Percentiles rank a stretch among this genome's conserved stretches.
phyloP scores from a whole-genome alignment of 352 stramenopile species.

The Phytophthora sojae region DNA sequence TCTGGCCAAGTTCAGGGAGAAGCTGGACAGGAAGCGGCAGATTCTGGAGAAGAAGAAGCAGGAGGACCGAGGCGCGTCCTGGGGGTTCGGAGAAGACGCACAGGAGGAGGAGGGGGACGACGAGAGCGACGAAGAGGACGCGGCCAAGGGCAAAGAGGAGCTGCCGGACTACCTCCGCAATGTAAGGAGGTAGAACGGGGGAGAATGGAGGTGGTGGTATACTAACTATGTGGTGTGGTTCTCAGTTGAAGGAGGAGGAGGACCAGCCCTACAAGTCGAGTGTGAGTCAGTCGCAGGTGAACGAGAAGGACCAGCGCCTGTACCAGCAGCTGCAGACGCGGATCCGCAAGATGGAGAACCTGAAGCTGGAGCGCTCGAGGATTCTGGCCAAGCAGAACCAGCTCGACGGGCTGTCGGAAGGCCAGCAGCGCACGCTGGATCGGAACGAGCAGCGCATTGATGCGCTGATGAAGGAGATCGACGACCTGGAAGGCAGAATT shows the following conservation, averaged over 20 bases:
- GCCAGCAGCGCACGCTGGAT: constrained; percentile 64
- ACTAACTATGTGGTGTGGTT: neutral
- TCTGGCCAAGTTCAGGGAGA: constrained; percentile 45
- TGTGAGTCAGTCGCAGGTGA: constrained; percentile 52
- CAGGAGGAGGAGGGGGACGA: constrained; percentile 59
- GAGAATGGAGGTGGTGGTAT: neutral
- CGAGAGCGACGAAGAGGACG: constrained; percentile 31
- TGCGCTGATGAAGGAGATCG: constrained; percentile 69
- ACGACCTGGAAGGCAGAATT: constrained; percentile 62
- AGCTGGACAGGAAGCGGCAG: constrained; percentile 30
- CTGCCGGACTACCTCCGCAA: constrained; percentile 82
- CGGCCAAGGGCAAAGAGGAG: constrained; percentile 29
- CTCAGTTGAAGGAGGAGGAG: constrained; percentile 62
- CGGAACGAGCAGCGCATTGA: constrained; percentile 75
- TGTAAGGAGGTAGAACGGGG: constrained; percentile 30
- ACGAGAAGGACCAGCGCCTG: constrained; percentile 77
- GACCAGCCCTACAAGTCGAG: constrained; percentile 63
- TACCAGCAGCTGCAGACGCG: constrained; percentile 83
- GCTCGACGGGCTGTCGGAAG: constrained; percentile 63
- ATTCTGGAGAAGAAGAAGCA: constrained; percentile 32
- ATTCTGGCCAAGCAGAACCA: constrained; percentile 83
- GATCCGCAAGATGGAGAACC: constrained; percentile 87
- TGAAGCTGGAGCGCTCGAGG: constrained; percentile 66
- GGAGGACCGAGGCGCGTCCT: constrained; percentile 56
- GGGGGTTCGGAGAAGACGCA: constrained; percentile 89